Conservation (phyloP, 2,329 filamentous ascomycete species). For the Nannizziopsis barbatae region DNA sequence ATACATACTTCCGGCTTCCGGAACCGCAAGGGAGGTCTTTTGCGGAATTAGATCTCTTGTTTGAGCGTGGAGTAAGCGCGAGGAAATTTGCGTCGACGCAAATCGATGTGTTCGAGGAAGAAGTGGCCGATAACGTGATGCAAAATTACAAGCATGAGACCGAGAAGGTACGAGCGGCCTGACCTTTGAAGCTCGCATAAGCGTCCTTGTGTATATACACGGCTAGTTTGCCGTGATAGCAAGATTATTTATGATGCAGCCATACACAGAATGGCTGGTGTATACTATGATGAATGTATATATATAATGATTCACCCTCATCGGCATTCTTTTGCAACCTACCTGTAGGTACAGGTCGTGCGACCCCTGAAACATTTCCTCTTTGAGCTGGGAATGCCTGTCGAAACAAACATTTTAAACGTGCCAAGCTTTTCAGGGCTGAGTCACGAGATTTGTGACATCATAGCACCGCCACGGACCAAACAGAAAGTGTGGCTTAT, state of each 20-base stretch:
- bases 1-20: slow-evolving; percentile 69
- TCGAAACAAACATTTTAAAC: too few species aligned
- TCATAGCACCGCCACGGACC: slow-evolving; percentile 3
- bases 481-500: neutral
- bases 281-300: too few species aligned
- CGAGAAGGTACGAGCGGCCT: neutral
- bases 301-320: too few species aligned
- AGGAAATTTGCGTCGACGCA: slow-evolving; percentile 49
- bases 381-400: too few species aligned
- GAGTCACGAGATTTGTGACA: neutral
- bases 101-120: slow-evolving; percentile 16
- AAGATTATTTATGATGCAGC: too few species aligned
- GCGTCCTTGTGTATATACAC: too few species aligned
- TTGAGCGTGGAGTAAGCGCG: slow-evolving; percentile 60
- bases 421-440: too few species aligned
- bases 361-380: too few species aligned
- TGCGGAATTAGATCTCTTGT: slow-evolving; percentile 75
- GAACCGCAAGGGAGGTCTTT: slow-evolving; percentile 72
- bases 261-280: too few species aligned
- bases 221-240: too few species aligned
- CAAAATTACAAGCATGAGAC: slow-evolving; percentile 8
- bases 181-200: neutral
- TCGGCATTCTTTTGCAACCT: too few species aligned
- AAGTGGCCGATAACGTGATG: slow-evolving; percentile 13
- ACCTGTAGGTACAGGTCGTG: too few species aligned